Evolutionary conservation across 2,329 filamentous ascomycete species (phyloP), one percentile per base, ranked within the genome.

Genomic region (Elsinoe ampelina): DNA sequence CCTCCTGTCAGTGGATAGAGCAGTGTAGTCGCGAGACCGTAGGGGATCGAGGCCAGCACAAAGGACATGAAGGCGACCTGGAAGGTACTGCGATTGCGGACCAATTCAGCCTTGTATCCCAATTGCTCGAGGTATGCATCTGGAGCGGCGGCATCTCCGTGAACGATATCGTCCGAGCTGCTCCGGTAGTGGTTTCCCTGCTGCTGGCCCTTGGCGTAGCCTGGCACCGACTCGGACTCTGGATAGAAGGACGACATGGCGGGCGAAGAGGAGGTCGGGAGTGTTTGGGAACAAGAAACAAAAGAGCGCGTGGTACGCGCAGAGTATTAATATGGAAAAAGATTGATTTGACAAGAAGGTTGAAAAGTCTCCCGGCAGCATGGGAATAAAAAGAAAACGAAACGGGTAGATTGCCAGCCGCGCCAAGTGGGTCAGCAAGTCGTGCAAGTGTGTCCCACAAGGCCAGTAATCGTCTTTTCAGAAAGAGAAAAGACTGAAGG

Each of bases 51-150:
- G 48, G 85, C 84, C 55, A 89, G 79, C 62, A 88, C 85, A 66
- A 88, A 89, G 60, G 83, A 85, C 84, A 86, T 87, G 76, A 86
- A 86, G 63, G 83, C 82, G 55, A 86, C 83, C 69, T 86, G 83
- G 61, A 81, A 75, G 1, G 83, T 86, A 43, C 83, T 86, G 56
- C 84, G 78, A 64, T 78, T 85, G 58, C 84, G 80, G 50, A 76
- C 70, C 58, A 87, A 70, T 70, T 87, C 83, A 56, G 82, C 76
- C 68, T 80, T 81, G 74, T 87, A 86, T 59, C 84, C 84, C 64
- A 86, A 75, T 58, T 78, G 79, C 62, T 80, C 79, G 63, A 86
- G 77, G 55, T 84, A 67, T 67, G 84, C 75, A 67, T 86, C 82
- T 63, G 83, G 82, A 58, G 78, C 74, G 61, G 51, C 59, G 15